These are phyloP conservation scores for Zymoseptoria pseudotritici DNA, from an alignment of 2,329 filamentous ascomycete species.

Conservation along the genomic window DNA sequence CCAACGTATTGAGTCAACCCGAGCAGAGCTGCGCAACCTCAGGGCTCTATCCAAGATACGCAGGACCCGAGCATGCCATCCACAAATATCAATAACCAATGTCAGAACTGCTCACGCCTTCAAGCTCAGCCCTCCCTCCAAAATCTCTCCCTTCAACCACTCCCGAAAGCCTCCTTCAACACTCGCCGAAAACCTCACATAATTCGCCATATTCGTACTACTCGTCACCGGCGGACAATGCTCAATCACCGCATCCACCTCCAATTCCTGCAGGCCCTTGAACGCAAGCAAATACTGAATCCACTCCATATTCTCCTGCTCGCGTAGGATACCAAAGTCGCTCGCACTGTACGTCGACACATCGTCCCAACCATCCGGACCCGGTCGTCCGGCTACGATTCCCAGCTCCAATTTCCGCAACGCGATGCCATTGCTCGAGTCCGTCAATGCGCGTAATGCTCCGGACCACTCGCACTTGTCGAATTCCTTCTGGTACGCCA, in stretches of 20 bases:
- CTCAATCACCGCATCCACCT: constrained; percentile 48
- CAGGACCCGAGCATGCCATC: too few relatives aligned
- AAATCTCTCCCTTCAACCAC: constrained; percentile 37
- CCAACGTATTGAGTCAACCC: too few relatives aligned
- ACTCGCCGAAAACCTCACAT: constrained; percentile 53
- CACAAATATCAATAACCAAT: neutral
- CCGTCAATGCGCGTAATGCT: constrained; percentile 44
- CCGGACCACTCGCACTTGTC: constrained; percentile 49
- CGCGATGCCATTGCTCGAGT: constrained; percentile 20
- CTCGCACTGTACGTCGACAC: constrained; percentile 39
- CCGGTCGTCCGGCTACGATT: constrained; percentile 49
- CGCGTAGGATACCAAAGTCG: constrained; percentile 41
- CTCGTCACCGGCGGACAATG: constrained; percentile 45
- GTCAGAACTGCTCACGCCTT: neutral
- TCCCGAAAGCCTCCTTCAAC: constrained; percentile 50
- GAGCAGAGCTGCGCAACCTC: too few relatives aligned
- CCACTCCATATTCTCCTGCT: constrained; percentile 50
- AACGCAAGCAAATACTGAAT: constrained; percentile 48
- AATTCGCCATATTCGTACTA: constrained; percentile 50
- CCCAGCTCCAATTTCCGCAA: constrained; percentile 41
- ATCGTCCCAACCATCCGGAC: constrained; percentile 41
- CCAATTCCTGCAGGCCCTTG: constrained; percentile 43
- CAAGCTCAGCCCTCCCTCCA: neutral
- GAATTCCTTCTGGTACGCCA: constrained; percentile 48
- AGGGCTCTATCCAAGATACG: neutral